Percentiles rank a stretch among this genome's conserved stretches.
These are phyloP conservation scores for Fragaria iinumae DNA, from an alignment of 306 rosid species.

Conservation along the genomic window DNA sequence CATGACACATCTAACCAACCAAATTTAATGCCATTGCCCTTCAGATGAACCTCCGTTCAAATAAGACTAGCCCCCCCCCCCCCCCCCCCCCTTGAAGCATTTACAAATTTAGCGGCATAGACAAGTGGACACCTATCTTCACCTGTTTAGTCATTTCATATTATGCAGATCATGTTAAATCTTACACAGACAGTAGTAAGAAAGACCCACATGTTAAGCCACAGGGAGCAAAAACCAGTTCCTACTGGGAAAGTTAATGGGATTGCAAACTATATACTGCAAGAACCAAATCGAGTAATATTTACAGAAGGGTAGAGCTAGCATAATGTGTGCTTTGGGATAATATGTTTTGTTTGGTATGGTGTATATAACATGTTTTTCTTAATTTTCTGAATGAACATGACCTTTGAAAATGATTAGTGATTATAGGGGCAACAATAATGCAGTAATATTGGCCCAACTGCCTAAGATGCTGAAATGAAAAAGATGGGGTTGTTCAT, in stretches of 20 bases:
- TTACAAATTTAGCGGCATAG: neutral
- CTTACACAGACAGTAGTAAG: neutral
- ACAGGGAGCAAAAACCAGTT: neutral
- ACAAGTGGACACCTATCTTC: neutral
- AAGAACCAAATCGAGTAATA: neutral
- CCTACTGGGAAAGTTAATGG: neutral
- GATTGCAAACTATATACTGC: neutral
- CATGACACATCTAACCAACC: neutral
- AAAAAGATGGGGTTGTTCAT: slow-evolving; percentile 24
- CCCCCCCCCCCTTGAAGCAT: neutral
- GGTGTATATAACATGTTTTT: neutral
- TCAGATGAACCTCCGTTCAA: neutral
- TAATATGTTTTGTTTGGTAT: neutral
- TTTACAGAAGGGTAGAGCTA: neutral
- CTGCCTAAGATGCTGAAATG: slow-evolving; percentile 21
- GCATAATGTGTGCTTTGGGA: too few relatives aligned
- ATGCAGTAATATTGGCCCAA: slow-evolving; percentile 11
- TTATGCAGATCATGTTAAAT: neutral
- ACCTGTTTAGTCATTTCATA: neutral
- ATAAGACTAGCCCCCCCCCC: neutral
- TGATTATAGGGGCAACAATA: slow-evolving; percentile 23
- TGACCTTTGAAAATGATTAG: slow-evolving; percentile 18
- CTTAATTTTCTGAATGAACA: slow-evolving; percentile 15
- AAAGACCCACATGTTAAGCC: slow-evolving; percentile 8
- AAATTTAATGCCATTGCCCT: slow-evolving; percentile 2